Evolutionary conservation across 2,329 filamentous ascomycete genomes (phyloP), one percentile per base, ranked within the genome.

Genomic region (Pyrenochaeta sp.): DNA sequence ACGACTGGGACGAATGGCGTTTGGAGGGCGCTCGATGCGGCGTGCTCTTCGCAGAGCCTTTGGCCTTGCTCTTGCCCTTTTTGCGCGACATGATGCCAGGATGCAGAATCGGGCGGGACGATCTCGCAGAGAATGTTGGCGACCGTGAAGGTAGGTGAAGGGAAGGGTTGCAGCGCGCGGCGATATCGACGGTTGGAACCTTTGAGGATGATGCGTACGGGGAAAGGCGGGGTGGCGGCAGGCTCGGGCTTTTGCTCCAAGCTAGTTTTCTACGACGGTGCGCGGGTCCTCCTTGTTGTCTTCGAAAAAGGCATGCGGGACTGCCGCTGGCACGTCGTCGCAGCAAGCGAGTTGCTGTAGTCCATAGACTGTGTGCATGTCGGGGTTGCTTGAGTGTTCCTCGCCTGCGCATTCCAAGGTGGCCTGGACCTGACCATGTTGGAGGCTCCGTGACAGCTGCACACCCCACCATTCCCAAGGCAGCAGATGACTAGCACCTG

Each of bases 11-110:
- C 34, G 60, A 42, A 42, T 54, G 50, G 58, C 54, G 54, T 52
- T 60, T 66, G 49, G 51, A 54, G n/a, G 65, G 63, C 45, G 68
- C 46, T 45, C 61, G 62, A 22, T 62, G 68, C 47, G 64, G 62
- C 22, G 64, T 64, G 56, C 47, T 58, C 57, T 66, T 69, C 19
- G 61, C 62, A 30, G 65, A 61, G 54, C 57, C 59, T 56, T 54
- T 71, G 69, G 63, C 50, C 62, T 73, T 74, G 59, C 42, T 56
- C 61, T 73, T 73, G 43, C 55, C 61, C 60, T 73, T 73, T 49
- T 72, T 74, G 54, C 68, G 64, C 52, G 57, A 64, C 72, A 74
- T 74, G 56, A 54, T 43, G 42, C 34, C 42, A 36, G 42, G 22
- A 25, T 6, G n/a, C 13, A 15, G 36, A 39, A 19, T 10, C n/a